phyloP scores from a whole-genome alignment of 176 grass and related monocot species.

The Avena insularis region DNA sequence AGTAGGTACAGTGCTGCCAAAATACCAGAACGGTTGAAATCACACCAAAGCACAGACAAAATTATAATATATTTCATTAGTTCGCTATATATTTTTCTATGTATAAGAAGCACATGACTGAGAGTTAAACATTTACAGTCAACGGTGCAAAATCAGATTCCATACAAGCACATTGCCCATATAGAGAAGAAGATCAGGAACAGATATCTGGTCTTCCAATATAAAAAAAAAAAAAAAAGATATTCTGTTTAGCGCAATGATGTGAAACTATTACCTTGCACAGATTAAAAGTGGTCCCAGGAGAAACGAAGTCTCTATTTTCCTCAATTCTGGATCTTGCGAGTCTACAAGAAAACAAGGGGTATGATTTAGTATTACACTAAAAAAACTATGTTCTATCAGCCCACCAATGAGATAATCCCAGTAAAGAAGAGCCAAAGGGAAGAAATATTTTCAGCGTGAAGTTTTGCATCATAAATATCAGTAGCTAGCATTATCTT shows the following conservation, averaged over 20 bases:
- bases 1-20: slow-evolving; percentile 73
- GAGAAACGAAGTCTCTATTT: slow-evolving; percentile 91
- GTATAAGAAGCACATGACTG: background rate
- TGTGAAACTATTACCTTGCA: slow-evolving; percentile 62
- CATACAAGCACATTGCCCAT: background rate
- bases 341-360: slow-evolving; percentile 54
- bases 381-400: background rate
- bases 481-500: background rate
- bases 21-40: slow-evolving; percentile 8
- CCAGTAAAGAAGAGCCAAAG: slow-evolving; percentile 18
- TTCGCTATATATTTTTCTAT: slow-evolving; percentile 6
- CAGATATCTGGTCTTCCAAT: slow-evolving; percentile 22
- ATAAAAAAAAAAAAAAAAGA: slow-evolving; percentile 21
- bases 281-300: slow-evolving; percentile 83
- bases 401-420: background rate
- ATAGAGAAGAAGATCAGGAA: slow-evolving; percentile 5
- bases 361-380: slow-evolving; percentile 21
- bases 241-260: background rate
- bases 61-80: slow-evolving; percentile 19
- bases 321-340: slow-evolving; percentile 70
- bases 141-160: slow-evolving; percentile 20
- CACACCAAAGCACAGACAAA: slow-evolving; percentile 2
- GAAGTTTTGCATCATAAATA: slow-evolving; percentile 17
- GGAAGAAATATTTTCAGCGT: background rate
- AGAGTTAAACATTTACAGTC: slow-evolving; percentile 1